Base-by-base conservation (phyloP, 2,329 filamentous ascomycete genomes). In the Fusarium sp. region DNA sequence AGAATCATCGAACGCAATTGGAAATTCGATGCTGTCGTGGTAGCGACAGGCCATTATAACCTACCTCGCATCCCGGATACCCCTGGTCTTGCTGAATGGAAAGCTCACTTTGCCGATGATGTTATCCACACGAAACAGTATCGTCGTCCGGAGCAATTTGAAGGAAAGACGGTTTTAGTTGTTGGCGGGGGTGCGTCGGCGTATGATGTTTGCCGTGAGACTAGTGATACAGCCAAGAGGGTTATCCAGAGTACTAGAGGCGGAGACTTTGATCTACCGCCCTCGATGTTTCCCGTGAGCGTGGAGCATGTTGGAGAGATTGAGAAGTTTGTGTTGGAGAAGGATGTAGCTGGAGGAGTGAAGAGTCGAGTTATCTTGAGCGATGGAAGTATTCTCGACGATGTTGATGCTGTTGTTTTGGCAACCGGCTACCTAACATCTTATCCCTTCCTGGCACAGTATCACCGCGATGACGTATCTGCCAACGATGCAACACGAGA, bases 111-210 rank as follows among this genome's bases (percentile, higher is more conserved):
- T 69, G 87, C 88, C 0, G 83, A 82, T 0, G 76, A 82, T 8
- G 85, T 93, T 25, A 85, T 84, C 7, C 92, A 93, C 76, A 94
- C 93, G 1, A 95, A 94, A 78, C 88, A 88, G 69, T 96, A 94
- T 75, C 87, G 93, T 14, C 86, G 82, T 0, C 88, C 93, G 0
- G 84, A 89, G 21, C 77, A 83, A 2, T 94, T 90, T 74, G 78
- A 78, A 7, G 85, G 83, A 39, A 89, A 91, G 63, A 84, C 80
- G 0, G 71, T 86, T 0, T 86, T 90, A 42, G 79, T 87, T 23
- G 83, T 87, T 10, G 90, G 90, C 51, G 89, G 86, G n/a, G 78
- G 83, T 3, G 81, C 83, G 3, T 86, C 83, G 0, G 81, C 83
- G 3, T 74, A 82, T 5, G 81, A 86, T 42, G 84, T 87, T 7